These are phyloP conservation scores for Salmacisia buchloeana DNA, from an alignment of 1,284 basidiomycete genomes.

Conservation along the genomic window DNA sequence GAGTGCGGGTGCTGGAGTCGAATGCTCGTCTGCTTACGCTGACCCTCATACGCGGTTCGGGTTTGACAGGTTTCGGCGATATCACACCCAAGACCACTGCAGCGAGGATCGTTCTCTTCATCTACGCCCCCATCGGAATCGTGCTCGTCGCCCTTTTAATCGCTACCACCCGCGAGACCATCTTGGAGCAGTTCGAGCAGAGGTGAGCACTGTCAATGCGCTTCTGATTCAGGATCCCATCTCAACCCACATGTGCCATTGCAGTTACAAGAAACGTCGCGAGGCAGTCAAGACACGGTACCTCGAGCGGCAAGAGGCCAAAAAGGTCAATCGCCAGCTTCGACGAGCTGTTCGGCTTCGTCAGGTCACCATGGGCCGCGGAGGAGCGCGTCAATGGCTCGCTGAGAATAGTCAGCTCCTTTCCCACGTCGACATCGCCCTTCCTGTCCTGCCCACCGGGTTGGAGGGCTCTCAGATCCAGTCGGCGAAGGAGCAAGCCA, in stretches of 20 bases:
- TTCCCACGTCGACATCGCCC: neutral
- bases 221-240: neutral
- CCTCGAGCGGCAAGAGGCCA: neutral
- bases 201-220: constrained; percentile 10
- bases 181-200: constrained; percentile 58
- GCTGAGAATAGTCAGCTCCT: neutral
- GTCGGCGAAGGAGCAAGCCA: neutral
- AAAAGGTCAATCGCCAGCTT: constrained; percentile 19
- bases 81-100: constrained; percentile 62
- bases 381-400: neutral
- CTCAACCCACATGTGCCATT: neutral
- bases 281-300: constrained; percentile 12
- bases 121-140: constrained; percentile 48
- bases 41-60: neutral
- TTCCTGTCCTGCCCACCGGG: neutral
- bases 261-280: constrained; percentile 16
- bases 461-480: too few relatives aligned
- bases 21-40: neutral
- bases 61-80: constrained; percentile 63
- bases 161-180: constrained; percentile 63
- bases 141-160: constrained; percentile 59
- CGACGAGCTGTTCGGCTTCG: neutral
- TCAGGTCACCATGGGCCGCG: neutral
- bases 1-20: too few relatives aligned
- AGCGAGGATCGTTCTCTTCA: constrained; percentile 33